phyloP scores from a whole-genome alignment of 2,329 filamentous ascomycete genomes.

The Davidsoniella neocaledoniae region DNA sequence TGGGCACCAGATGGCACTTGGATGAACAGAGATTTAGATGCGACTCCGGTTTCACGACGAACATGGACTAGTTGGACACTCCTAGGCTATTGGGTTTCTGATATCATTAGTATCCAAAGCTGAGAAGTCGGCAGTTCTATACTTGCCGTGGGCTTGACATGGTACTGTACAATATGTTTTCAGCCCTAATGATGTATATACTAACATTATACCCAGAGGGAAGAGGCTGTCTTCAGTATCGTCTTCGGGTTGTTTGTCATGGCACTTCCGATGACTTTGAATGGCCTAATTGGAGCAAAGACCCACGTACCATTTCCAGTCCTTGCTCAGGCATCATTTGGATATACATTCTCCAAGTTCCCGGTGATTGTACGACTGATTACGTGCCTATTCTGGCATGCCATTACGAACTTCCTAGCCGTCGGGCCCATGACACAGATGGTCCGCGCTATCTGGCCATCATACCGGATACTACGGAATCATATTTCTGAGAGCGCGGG shows the following conservation, averaged over 20 bases:
- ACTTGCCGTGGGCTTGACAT: slow-evolving; percentile 16
- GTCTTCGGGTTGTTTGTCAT: too few species aligned
- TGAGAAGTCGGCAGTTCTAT: slow-evolving; percentile 16
- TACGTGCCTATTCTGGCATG: slow-evolving; percentile 40
- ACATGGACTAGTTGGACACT: too few species aligned
- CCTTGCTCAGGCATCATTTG: slow-evolving; percentile 21
- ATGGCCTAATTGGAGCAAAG: too few species aligned
- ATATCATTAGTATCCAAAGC: slow-evolving; percentile 16
- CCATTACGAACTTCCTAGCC: slow-evolving; percentile 49
- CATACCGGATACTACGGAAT: slow-evolving; percentile 35
- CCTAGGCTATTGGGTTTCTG: slow-evolving; percentile 16
- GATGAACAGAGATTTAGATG: too few species aligned
- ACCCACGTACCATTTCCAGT: too few species aligned
- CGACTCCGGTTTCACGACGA: too few species aligned
- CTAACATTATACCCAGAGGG: too few species aligned
- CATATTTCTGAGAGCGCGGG: slow-evolving; percentile 31
- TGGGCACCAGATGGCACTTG: too few species aligned
- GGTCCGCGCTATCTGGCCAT: slow-evolving; percentile 34
- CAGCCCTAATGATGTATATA: too few species aligned
- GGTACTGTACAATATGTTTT: slow-evolving; percentile 15
- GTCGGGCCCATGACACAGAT: slow-evolving; percentile 31
- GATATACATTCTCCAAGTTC: slow-evolving; percentile 21
- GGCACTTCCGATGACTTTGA: too few species aligned
- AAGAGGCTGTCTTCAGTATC: too few species aligned
- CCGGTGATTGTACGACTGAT: slow-evolving; percentile 25